A percentile compares a stretch with the other conserved stretches of the same genome.
Evolutionary conservation across 352 stramenopile species (phyloP).

Genomic region (Chloridella minuta): DNA sequence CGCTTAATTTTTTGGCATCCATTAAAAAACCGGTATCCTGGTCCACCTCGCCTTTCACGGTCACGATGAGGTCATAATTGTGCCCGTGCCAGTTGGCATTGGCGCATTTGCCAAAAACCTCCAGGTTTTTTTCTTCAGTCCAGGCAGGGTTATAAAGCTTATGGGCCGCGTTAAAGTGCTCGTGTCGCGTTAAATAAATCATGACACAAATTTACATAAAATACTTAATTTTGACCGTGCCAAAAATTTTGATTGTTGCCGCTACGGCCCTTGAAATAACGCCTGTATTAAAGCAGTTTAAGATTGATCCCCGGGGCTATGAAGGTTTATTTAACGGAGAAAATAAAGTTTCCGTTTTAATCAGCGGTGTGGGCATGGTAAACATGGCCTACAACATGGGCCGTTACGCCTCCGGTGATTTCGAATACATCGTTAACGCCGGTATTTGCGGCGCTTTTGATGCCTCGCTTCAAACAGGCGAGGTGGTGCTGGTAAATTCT

Average conservation of each 20-base stretch:
- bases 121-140: background rate
- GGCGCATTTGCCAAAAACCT: background rate
- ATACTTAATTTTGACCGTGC: too few relatives aligned
- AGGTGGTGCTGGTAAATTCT: background rate
- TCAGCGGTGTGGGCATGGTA: background rate
- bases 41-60: background rate
- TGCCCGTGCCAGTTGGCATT: background rate
- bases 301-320: too few relatives aligned
- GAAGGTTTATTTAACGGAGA: background rate
- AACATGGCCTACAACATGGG: background rate
- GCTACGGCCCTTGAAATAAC: background rate
- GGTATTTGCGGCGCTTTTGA: background rate
- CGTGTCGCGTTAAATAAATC: background rate
- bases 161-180: background rate
- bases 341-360: background rate
- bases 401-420: background rate
- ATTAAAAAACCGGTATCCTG: background rate
- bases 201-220: background rate
- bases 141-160: background rate
- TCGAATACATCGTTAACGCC: background rate
- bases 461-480: background rate
- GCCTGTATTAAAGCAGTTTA: too few relatives aligned
- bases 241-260: too few relatives aligned
- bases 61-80: background rate
- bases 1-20: background rate